A percentile compares a stretch with the other conserved stretches of the same genome.
Conservation (phyloP, 2,329 filamentous ascomycete species). For the Xylaria polymorpha region DNA sequence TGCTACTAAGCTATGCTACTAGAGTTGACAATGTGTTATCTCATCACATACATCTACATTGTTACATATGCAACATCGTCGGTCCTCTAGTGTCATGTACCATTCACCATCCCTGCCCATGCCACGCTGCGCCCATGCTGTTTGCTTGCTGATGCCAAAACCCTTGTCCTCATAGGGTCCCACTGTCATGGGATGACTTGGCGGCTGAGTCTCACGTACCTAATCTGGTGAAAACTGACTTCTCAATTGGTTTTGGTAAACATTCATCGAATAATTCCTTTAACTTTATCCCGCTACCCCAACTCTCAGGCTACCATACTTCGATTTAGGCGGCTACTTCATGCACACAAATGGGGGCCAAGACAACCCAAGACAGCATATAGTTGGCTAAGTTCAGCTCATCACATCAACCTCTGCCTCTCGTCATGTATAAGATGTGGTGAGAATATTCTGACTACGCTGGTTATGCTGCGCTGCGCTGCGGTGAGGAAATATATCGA, state of each 20-base stretch:
- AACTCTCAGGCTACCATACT: neutral
- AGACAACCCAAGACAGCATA: constrained; percentile 10
- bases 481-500: constrained; percentile 23
- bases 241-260: constrained; percentile 20
- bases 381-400: constrained; percentile 32
- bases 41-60: neutral
- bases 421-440: constrained; percentile 22
- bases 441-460: constrained; percentile 30
- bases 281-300: constrained; percentile 9
- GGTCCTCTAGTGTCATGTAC: neutral
- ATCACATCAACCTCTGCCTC: constrained; percentile 9
- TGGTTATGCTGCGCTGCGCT: constrained; percentile 6
- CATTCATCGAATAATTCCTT: constrained; percentile 8
- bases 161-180: constrained; percentile 24
- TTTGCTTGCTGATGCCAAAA: constrained; percentile 3
- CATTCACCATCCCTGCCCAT: constrained; percentile 17
- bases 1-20: neutral
- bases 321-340: constrained; percentile 12
- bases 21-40: too few species aligned
- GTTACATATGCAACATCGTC: neutral
- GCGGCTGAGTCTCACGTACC: constrained; percentile 34
- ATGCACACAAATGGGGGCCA: constrained; percentile 3
- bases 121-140: constrained; percentile 21
- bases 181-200: constrained; percentile 34
- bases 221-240: constrained; percentile 25